A percentile compares a stretch with the other conserved stretches of the same genome.
phyloP scores from a whole-genome alignment of 768 basidiomycete genomes.

The Russula abietina region DNA sequence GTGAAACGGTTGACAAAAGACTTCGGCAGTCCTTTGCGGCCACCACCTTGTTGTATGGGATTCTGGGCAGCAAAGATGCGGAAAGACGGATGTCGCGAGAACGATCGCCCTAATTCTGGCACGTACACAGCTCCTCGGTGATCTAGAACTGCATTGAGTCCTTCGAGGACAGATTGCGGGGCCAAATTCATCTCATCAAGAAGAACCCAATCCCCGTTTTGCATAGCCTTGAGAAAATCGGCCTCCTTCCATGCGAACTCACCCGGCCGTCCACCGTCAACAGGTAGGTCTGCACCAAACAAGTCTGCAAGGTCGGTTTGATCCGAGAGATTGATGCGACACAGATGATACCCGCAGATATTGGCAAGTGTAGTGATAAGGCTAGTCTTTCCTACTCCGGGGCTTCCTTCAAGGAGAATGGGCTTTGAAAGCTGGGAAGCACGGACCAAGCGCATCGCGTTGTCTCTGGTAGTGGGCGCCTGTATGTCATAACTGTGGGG shows the following conservation, averaged over 20 bases:
- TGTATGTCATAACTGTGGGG: constrained; percentile 64
- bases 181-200: constrained; percentile 99
- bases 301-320: constrained; percentile 96
- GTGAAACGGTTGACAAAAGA: constrained; percentile 98
- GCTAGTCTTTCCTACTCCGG: constrained; percentile 97
- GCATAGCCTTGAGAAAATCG: constrained; percentile 87
- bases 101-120: constrained; percentile 88
- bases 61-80: constrained; percentile 98
- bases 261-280: constrained; percentile 84
- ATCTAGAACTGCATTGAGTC: constrained; percentile 92
- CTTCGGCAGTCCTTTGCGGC: constrained; percentile 93
- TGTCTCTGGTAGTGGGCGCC: constrained; percentile 84
- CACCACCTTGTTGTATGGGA: constrained; percentile 91
- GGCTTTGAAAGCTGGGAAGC: constrained; percentile 89
- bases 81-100: constrained; percentile 85
- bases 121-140: constrained; percentile 94
- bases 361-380: constrained; percentile 82
- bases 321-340: constrained; percentile 95
- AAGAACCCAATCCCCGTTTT: constrained; percentile 96
- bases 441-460: constrained; percentile 81
- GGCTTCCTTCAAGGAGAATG: constrained; percentile 93
- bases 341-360: constrained; percentile 68
- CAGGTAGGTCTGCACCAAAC: constrained; percentile 93
- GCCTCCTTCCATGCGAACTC: constrained; percentile 98
- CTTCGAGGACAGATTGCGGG: constrained; percentile 93